Evolutionary conservation across 2,329 filamentous ascomycete species (phyloP).

Genomic region (Colletotrichum costaricense): DNA sequence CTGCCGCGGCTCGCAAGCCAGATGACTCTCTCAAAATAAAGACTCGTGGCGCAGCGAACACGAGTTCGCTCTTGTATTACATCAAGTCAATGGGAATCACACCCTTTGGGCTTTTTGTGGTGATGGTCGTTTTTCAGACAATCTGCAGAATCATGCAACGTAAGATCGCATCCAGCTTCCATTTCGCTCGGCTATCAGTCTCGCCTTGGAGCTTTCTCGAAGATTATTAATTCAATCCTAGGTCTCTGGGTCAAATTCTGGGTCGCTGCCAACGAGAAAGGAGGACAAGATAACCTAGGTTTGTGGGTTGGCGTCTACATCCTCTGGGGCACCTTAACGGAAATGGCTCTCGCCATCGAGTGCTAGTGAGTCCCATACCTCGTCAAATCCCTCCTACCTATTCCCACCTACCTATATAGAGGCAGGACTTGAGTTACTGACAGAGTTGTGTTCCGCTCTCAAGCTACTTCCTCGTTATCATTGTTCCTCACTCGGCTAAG

Average conservation of each 20-base stretch:
- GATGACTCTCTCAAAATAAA: neutral
- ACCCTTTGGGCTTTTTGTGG: constrained; percentile 6
- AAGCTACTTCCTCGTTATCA: constrained; percentile 25
- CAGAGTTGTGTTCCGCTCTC: neutral
- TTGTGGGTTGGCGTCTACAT: constrained; percentile 25
- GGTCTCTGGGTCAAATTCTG: constrained; percentile 29
- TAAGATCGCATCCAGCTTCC: neutral
- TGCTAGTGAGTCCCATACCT: neutral
- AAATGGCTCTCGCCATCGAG: neutral
- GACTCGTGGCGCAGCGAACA: neutral
- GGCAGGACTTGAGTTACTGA: neutral
- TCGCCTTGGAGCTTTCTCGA: neutral
- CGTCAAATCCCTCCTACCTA: neutral
- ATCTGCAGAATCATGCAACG: constrained; percentile 22
- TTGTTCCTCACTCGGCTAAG: constrained; percentile 26
- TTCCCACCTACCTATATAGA: fast-evolving
- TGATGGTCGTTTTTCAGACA: constrained; percentile 10
- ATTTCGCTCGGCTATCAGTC: neutral
- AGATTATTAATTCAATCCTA: neutral
- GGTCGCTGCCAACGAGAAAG: constrained; percentile 17
- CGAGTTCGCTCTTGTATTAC: constrained; percentile 17
- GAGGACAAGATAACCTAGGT: neutral
- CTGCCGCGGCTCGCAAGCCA: fast-evolving
- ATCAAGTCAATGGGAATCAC: constrained; percentile 13
- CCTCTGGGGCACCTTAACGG: constrained; percentile 18